These are phyloP conservation scores for Mesembryanthemum crystallinum DNA, from an alignment of 148 eudicot genomes.

Conservation along the genomic window DNA sequence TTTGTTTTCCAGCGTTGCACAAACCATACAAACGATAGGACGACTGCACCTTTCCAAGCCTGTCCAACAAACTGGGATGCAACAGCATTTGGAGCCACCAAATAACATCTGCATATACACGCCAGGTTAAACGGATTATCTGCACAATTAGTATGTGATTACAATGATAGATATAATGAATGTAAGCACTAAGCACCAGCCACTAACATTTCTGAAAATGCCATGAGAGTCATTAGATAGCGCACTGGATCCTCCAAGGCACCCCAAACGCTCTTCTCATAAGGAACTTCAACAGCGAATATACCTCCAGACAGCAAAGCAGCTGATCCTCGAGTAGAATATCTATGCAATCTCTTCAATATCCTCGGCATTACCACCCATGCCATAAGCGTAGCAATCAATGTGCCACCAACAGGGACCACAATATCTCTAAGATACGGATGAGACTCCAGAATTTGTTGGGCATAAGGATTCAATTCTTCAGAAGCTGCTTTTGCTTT, in stretches of 20 bases:
- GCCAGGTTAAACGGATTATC: slow-evolving; percentile 6
- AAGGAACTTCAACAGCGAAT: slow-evolving; percentile 66
- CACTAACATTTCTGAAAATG: slow-evolving; percentile 68
- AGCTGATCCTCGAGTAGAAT: slow-evolving; percentile 65
- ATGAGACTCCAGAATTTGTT: slow-evolving; percentile 63
- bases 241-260: slow-evolving; percentile 84
- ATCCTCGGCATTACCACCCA: slow-evolving; percentile 83
- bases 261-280: slow-evolving; percentile 91
- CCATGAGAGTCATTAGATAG: slow-evolving; percentile 66
- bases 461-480: slow-evolving; percentile 59
- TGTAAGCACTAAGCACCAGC: slow-evolving; percentile 1
- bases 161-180: not conserved
- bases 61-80: slow-evolving; percentile 58
- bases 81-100: slow-evolving; percentile 77
- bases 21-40: slow-evolving; percentile 87
- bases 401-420: slow-evolving; percentile 69
- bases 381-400: slow-evolving; percentile 64
- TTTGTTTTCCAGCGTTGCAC: slow-evolving; percentile 84
- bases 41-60: slow-evolving; percentile 74
- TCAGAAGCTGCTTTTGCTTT: slow-evolving; percentile 62
- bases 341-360: slow-evolving; percentile 69
- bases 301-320: slow-evolving; percentile 50
- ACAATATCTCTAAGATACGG: slow-evolving; percentile 81
- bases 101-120: slow-evolving; percentile 45
- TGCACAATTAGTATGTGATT: not conserved